Evolutionary conservation across 2,329 filamentous ascomycete species (phyloP), one percentile per base, ranked within the genome.

Genomic region (Penicillium sp.): DNA sequence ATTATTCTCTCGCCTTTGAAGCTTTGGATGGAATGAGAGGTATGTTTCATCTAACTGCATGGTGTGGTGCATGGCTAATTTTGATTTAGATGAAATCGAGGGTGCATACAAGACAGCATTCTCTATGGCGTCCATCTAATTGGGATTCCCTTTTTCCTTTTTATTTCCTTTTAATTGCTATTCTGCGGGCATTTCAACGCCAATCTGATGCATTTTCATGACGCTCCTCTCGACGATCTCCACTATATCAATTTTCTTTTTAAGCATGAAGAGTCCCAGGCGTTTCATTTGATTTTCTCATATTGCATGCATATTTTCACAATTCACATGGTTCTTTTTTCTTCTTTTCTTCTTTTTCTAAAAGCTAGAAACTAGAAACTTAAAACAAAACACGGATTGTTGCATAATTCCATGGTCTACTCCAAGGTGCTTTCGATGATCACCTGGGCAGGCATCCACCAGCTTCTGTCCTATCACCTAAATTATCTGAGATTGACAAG

Each of bases 11-110:
- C 58, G 73, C 73, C 49, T 77, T 75, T 57, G 75, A 77, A 60
- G 75, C 75, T 11, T 62, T 77, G 55, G 70, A 71, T 61, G 75
- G 75, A 31, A 77, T 77, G 75, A 73, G 72, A 74, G 75, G 75
- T 76, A 62, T 59, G 4, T 40, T 50, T 22, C 1, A 16, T 22
- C 32, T 40, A 18, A n/a, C 21, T 27, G 13, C 24, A 10, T 10
- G 3, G 43, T 13, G 34, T 49, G 16, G 7, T 40, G 7, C n/a
- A 1, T n/a, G 9, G 38, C 57, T 63, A 36, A 64, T 50, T 6
- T 31, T 32, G 5, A 51, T 22, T 0, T 55, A 76, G 75, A 77
- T 57, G 74, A 76, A 64, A 75, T 77, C 43, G 70, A 73, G 63
- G 71, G 72, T 52, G 75, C 75, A 66, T 76, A 71, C 61, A 66